These are phyloP conservation scores for Vanderwaltozyma verrucispora DNA, from an alignment of 805 yeast species.

Conservation along the genomic window DNA sequence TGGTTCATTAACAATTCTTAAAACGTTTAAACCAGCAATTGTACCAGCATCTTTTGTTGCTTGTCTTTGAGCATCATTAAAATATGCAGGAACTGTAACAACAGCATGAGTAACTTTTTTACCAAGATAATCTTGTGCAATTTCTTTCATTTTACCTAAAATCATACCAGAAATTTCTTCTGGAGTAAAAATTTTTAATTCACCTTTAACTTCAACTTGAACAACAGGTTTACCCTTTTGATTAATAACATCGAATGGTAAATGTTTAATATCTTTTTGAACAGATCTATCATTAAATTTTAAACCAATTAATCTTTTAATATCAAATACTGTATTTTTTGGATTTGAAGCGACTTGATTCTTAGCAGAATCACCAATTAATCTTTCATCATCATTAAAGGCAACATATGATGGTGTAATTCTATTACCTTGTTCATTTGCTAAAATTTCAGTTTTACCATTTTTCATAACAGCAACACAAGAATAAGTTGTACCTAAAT, in stretches of 20 bases:
- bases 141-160: constrained; percentile 81
- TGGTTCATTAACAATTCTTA: constrained; percentile 88
- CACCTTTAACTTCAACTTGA: constrained; percentile 64
- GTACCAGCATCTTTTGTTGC: constrained; percentile 82
- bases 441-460: constrained; percentile 84
- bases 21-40: constrained; percentile 79
- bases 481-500: constrained; percentile 94
- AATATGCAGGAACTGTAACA: constrained; percentile 88
- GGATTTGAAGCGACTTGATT: constrained; percentile 92
- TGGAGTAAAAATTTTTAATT: constrained; percentile 69
- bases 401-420: constrained; percentile 94
- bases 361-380: constrained; percentile 94
- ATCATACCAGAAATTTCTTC: constrained; percentile 93
- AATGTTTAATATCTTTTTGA: constrained; percentile 70
- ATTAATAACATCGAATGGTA: constrained; percentile 65
- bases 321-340: constrained; percentile 76
- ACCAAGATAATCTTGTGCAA: constrained; percentile 87
- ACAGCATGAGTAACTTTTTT: constrained; percentile 79
- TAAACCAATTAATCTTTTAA: constrained; percentile 85
- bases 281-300: constrained; percentile 68
- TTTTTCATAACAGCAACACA: constrained; percentile 86
- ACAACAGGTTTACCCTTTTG: constrained; percentile 77
- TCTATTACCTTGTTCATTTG: constrained; percentile 96
- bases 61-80: constrained; percentile 90
- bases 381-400: constrained; percentile 82